A percentile compares a stretch with the other conserved stretches of the same genome.
Evolutionary conservation across 352 stramenopile genomes (phyloP).

Genomic region (Phytophthora pisi): DNA sequence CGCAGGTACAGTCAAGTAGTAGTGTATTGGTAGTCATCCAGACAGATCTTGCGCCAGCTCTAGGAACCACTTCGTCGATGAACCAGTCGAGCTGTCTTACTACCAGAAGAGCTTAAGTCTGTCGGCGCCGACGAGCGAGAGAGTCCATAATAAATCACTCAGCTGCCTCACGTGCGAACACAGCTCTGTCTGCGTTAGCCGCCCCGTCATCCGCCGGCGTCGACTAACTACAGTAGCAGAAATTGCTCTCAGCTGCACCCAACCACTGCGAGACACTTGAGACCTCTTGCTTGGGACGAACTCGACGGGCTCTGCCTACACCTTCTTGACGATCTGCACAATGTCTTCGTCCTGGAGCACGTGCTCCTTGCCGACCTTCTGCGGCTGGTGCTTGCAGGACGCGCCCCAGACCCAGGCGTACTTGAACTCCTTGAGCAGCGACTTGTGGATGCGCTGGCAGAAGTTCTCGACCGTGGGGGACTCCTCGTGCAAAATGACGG

Average conservation of each 20-base stretch:
- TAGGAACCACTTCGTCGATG: not conserved
- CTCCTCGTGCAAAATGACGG: constrained; percentile 97
- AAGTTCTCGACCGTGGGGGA: constrained; percentile 97
- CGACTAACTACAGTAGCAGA: constrained; percentile 1
- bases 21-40: constrained; percentile 19
- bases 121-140: constrained; percentile 6
- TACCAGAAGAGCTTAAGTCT: constrained; percentile 4
- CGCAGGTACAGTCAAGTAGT: constrained; percentile 13
- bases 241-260: not conserved
- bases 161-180: constrained; percentile 3
- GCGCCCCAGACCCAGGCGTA: constrained; percentile 98
- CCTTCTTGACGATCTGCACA: constrained; percentile 98
- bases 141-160: constrained; percentile 31
- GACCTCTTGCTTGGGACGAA: constrained; percentile 4
- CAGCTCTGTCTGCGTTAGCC: constrained; percentile 9
- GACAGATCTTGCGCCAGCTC: not conserved
- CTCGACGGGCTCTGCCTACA: constrained; percentile 45
- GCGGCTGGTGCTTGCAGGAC: constrained; percentile 98
- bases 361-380: constrained; percentile 99
- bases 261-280: constrained; percentile 7
- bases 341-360: constrained; percentile 98
- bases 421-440: constrained; percentile 89
- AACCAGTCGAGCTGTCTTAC: not conserved
- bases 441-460: constrained; percentile 95
- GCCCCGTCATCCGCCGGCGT: not conserved